These are phyloP conservation scores for Podaxis sp. DNA, from an alignment of 768 basidiomycete species.

Conservation along the genomic window DNA sequence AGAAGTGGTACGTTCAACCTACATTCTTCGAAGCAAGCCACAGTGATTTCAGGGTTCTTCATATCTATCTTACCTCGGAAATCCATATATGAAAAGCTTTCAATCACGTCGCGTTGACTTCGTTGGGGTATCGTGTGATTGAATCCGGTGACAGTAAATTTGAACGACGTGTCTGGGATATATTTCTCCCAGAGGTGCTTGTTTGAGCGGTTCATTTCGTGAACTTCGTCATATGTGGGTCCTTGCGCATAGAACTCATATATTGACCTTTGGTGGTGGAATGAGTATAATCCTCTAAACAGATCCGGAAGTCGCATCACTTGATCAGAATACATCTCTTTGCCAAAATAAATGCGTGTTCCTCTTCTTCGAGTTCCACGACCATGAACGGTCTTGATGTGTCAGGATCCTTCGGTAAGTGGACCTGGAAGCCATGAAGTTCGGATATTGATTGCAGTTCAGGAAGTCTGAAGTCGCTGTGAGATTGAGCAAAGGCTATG, in stretches of 20 bases:
- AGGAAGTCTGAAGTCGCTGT: conserved; percentile 81
- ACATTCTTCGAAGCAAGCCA: conserved; percentile 90
- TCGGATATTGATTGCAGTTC: conserved; percentile 79
- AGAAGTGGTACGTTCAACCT: conserved; percentile 23
- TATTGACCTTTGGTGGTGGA: conserved; percentile 51
- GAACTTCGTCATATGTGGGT: conserved; percentile 66
- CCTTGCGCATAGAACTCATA: conserved; percentile 80
- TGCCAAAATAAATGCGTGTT: conserved; percentile 73
- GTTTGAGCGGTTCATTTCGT: conserved; percentile 48
- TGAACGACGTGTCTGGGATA: conserved; percentile 71
- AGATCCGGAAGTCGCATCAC: conserved; percentile 36
- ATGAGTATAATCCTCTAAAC: conserved; percentile 3
- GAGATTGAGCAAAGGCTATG: conserved; percentile 78
- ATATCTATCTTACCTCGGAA: conserved; percentile 81
- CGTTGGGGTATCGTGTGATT: conserved; percentile 72
- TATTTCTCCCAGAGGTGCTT: conserved; percentile 57
- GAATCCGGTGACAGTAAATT: conserved; percentile 72
- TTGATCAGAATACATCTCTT: conserved; percentile 81
- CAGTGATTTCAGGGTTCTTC: conserved; percentile 70
- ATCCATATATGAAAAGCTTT: conserved; percentile 84
- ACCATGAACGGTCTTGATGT: conserved; percentile 72
- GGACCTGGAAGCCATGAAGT: conserved; percentile 63
- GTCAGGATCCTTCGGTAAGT: conserved; percentile 45
- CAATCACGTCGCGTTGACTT: conserved; percentile 66
- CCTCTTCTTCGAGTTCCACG: conserved; percentile 64